These are phyloP conservation scores for Albophoma yamanashiensis DNA, from an alignment of 2,329 filamentous ascomycete genomes.

Conservation along the genomic window DNA sequence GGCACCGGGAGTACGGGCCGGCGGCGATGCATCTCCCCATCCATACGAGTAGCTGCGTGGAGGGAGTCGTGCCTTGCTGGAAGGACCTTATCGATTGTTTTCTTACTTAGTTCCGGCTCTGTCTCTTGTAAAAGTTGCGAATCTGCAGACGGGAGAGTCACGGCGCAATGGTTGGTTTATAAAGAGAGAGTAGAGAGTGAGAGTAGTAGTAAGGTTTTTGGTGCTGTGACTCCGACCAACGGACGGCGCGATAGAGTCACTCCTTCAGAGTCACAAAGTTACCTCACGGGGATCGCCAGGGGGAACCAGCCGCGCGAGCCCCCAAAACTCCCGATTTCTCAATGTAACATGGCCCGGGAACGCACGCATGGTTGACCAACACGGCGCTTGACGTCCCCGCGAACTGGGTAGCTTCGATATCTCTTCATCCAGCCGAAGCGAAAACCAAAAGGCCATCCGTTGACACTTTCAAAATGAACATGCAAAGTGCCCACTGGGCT, in stretches of 20 bases:
- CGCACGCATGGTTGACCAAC: neutral
- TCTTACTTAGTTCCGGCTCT: no score
- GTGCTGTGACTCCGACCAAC: no score
- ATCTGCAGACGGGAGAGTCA: neutral
- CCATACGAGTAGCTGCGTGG: neutral
- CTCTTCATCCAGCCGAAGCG: neutral
- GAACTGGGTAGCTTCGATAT: neutral
- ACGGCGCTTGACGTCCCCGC: neutral
- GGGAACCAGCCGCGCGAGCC: no score
- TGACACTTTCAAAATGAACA: neutral
- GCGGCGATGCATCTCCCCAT: no score
- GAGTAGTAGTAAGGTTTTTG: neutral
- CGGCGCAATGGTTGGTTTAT: neutral
- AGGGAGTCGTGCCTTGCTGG: no score
- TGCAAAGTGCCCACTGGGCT: no score
- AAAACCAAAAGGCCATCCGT: neutral
- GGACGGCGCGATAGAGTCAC: no score
- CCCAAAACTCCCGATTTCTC: no score
- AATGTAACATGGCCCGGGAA: neutral
- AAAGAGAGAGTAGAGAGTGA: no score
- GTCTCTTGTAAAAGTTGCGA: no score
- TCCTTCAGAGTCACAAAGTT: no score
- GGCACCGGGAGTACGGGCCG: slow-evolving; percentile 52
- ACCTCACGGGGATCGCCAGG: neutral
- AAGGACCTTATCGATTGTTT: neutral